Percentiles rank a stretch among this genome's conserved stretches.
Conservation (phyloP, 75 land plant species). For the Cunninghamia lanceolata region DNA sequence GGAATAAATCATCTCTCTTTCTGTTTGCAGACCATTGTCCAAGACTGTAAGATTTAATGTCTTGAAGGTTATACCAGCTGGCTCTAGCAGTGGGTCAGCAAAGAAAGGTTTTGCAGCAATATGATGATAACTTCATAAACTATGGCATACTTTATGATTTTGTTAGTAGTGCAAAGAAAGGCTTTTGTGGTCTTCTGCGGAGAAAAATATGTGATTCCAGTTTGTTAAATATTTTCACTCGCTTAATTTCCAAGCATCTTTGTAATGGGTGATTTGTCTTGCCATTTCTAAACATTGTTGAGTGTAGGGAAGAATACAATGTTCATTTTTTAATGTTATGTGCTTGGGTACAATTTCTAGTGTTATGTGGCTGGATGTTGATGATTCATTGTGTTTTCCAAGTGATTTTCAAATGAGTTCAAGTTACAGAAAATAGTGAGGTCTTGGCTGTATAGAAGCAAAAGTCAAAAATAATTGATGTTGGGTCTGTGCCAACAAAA, state of each 20-base stretch:
- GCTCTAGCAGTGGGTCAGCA: conserved; percentile 38
- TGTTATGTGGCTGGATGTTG: background rate
- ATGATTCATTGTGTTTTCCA: background rate
- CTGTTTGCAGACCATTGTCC: conserved; percentile 42
- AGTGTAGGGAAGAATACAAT: background rate
- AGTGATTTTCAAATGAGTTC: background rate
- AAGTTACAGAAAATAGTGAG: background rate
- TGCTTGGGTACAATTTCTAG: background rate
- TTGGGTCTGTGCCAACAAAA: background rate
- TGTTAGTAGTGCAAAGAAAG: background rate
- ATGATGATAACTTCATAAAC: background rate
- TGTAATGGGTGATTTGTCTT: no score
- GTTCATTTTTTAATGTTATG: background rate
- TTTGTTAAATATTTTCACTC: background rate
- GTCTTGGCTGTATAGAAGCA: background rate
- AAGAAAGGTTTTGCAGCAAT: conserved; percentile 44
- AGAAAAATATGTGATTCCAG: background rate
- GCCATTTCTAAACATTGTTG: background rate
- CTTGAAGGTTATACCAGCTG: conserved; percentile 42
- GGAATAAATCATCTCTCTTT: background rate
- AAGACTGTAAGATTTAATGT: conserved; percentile 54
- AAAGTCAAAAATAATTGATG: background rate
- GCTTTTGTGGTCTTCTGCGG: background rate
- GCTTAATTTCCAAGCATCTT: background rate
- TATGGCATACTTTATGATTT: background rate